phyloP scores from a whole-genome alignment of 805 yeast genomes.

The Barnettozyma californica region DNA sequence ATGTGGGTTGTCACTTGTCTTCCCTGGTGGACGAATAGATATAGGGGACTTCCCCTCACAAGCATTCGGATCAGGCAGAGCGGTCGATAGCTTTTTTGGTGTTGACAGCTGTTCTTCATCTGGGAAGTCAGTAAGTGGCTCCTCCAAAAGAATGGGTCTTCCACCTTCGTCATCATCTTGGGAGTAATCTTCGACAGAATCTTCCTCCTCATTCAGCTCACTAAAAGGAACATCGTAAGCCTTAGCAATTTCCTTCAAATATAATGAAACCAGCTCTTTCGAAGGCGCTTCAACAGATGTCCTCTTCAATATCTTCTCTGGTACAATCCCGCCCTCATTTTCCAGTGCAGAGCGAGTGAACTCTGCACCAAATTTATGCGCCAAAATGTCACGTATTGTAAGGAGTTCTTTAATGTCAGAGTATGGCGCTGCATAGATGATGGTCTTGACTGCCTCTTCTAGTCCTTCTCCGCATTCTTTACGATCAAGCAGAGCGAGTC shows the following conservation, averaged over 20 bases:
- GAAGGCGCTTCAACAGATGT: conserved; percentile 66
- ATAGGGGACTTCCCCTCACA: conserved; percentile 32
- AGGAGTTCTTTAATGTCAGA: conserved; percentile 72
- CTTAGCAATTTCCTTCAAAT: conserved; percentile 72
- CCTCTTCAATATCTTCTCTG: conserved; percentile 59
- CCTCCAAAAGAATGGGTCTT: conserved; percentile 34
- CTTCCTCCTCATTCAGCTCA: conserved; percentile 34
- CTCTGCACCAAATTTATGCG: conserved; percentile 62
- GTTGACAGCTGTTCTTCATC: conserved; percentile 18
- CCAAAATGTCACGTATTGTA: conserved; percentile 55
- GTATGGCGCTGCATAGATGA: conserved; percentile 64
- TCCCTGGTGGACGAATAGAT: conserved; percentile 37
- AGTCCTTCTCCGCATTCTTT: conserved; percentile 26
- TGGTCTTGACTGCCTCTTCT: conserved; percentile 65
- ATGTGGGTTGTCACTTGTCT: conserved; percentile 35
- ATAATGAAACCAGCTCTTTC: conserved; percentile 57
- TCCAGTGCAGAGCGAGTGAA: conserved; percentile 46
- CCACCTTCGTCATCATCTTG: conserved; percentile 31
- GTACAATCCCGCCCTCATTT: conserved; percentile 47
- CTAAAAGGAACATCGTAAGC: conserved; percentile 76
- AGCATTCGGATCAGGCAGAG: conserved; percentile 16
- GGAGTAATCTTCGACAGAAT: conserved; percentile 20
- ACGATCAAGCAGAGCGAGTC: conserved; percentile 53
- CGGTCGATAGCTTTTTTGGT: conserved; percentile 20
- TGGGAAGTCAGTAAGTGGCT: conserved; percentile 24